Base-by-base conservation (phyloP, 495 filamentous ascomycete genomes). In the Penicillium angulare region DNA sequence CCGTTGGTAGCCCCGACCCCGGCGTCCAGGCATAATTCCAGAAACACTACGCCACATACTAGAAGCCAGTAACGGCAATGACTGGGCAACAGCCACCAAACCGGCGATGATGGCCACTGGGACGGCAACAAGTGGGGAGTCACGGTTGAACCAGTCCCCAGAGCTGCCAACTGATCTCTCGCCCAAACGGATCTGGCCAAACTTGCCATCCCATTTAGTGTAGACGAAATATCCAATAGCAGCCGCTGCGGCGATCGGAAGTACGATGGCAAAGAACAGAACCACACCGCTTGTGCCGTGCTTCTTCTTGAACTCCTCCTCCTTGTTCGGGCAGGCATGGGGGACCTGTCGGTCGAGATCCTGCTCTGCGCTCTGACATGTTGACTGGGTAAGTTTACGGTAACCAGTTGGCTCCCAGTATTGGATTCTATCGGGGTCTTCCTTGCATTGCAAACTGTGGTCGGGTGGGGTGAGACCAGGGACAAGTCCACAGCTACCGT, bases 351-450 rank as follows among this genome's bases (percentile, higher is more conserved):
- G 82, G 59, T 97, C 92, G 26, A 88, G 69, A 51, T 87, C 80
- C 8, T 63, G 60, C 18, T 53, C 50, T 3, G 91, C 95, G 38
- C 84, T 88, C 33, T 79, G 24, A 62, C 95, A 99, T 5, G 90
- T 97, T 2, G 89, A 87, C 35, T 92, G 78, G 2, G 90, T 92
- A 53, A 97, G 87, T 47, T 88, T 84, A n/a, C 95, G 87, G 72
- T 93, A 96, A 44, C 90, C 91, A 13, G 88, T 95, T 13, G 86
- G 82, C 43, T 87, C 79, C 74, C 78, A 92, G 70, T 86, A 99
- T 61, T 95, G 87, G 35, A 79, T 60, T 8, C 65, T 66, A 16
- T 84, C 76, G 3, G 85, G 81, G 55, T 97, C 74, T 5, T 83
- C 74, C 15, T 68, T 63, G 72, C 93, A 99, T 34, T 77, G 63